Base-by-base conservation (phyloP, 2,329 filamentous ascomycete species). In the Chrysosporium queenslandicum region DNA sequence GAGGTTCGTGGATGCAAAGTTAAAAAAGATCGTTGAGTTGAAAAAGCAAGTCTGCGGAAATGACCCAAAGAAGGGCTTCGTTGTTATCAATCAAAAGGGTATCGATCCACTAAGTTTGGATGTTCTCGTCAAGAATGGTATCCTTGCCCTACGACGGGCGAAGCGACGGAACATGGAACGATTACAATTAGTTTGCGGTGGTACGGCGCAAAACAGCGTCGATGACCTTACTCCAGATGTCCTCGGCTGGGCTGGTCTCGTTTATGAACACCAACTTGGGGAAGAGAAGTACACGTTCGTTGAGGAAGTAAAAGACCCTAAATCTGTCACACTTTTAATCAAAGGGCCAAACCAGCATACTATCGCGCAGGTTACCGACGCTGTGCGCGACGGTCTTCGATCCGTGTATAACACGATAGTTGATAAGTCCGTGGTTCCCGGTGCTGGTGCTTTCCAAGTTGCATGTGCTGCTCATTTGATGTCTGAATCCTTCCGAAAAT, bases 381-480 rank as follows among this genome's bases (percentile, higher is more conserved):
- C 92, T 2, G 92, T 97, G 41, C 82, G 92, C 50, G 92, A 98
- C 67, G 92, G 92, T 57, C 78, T 98, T 60, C 82, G 92, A 65
- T 94, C 88, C 67, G 92, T 97, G 46, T 97, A 96, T 80, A 98
- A 98, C 77, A 95, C 94, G 78, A 97, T 98, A 68, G 91, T 97
- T n/a, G 92, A 98, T 69, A 82, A 85, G 72, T 91, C 86, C 60
- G 92, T 98, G 18, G 88, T 98, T 23, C 92, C 92, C 1, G 92
- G 92, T 54, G 92, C 83, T 53, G 92, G 92, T 62, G 87, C 92
- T 46, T 98, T 95, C 81, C 92, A 98, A 71, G 83, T 98, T 42
- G 90, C 92, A 29, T 94, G 87, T 62, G 88, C 90, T 21, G 78
- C 83, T 43, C 89, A 95, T 70, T 77, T 98, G 56, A 86, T 85